These are phyloP conservation scores for Bipolaris zeicola DNA, from an alignment of 2,329 filamentous ascomycete genomes.

Conservation along the genomic window DNA sequence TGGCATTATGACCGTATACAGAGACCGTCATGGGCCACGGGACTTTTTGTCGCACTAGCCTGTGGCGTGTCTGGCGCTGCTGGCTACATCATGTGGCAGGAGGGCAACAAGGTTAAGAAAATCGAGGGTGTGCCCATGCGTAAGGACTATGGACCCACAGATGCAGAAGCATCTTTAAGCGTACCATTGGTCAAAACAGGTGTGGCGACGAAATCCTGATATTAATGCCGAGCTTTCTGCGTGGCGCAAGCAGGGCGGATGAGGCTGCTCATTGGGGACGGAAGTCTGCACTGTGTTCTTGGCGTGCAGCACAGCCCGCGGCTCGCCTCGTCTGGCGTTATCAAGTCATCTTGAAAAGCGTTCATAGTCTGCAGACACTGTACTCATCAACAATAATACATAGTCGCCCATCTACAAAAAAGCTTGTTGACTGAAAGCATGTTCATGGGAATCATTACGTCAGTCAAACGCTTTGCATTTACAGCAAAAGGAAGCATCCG, in stretches of 20 bases:
- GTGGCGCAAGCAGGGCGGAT: neutral
- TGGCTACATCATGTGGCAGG: constrained; percentile 71
- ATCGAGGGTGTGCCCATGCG: constrained; percentile 45
- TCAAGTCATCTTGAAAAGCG: neutral
- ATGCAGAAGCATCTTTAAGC: constrained; percentile 31
- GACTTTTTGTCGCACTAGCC: constrained; percentile 76
- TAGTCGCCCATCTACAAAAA: neutral
- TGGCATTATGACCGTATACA: constrained; percentile 76
- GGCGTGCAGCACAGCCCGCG: constrained; percentile 10
- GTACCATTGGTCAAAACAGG: constrained; percentile 26
- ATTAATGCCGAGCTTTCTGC: constrained; percentile 20
- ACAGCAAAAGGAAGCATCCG: constrained; percentile 4
- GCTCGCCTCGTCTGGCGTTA: neutral
- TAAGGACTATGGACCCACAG: constrained; percentile 29
- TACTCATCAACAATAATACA: neutral
- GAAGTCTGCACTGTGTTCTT: constrained; percentile 11
- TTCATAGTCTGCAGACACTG: neutral
- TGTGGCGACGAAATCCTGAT: constrained; percentile 32
- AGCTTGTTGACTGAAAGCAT: neutral
- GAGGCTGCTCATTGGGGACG: constrained; percentile 2
- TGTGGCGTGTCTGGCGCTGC: constrained; percentile 71
- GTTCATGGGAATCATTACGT: neutral
- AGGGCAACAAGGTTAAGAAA: constrained; percentile 61
- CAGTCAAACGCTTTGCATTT: neutral
- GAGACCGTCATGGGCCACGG: constrained; percentile 80